These are phyloP conservation scores for Murraya koenigii DNA, from an alignment of 345 rosid species.

Conservation along the genomic window DNA sequence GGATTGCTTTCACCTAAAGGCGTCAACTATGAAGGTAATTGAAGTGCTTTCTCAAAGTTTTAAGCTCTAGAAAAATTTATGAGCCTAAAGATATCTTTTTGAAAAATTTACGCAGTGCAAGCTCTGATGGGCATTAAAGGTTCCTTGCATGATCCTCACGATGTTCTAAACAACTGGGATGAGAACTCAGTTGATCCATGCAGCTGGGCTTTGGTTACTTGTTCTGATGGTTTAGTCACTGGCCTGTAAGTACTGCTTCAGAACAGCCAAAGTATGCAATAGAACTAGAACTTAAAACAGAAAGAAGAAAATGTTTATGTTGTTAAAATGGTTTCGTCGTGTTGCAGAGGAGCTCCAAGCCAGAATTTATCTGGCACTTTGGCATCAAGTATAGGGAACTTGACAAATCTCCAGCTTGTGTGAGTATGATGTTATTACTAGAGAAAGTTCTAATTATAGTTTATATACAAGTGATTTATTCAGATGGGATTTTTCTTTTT, in stretches of 20 bases:
- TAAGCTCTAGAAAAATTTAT: not conserved
- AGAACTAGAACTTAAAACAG: not conserved
- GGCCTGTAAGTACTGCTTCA: slow-evolving; percentile 59
- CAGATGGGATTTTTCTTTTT: slow-evolving; percentile 1
- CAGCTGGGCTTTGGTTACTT: slow-evolving; percentile 73
- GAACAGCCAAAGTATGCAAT: not conserved
- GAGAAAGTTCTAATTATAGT: not conserved
- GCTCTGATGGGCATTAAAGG: slow-evolving; percentile 65
- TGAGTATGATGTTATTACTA: slow-evolving; percentile 34
- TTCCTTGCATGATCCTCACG: slow-evolving; percentile 60
- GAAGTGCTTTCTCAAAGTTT: not conserved
- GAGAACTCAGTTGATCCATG: slow-evolving; percentile 82
- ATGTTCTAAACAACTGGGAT: slow-evolving; percentile 72
- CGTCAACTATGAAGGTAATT: slow-evolving; percentile 84
- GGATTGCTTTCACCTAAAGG: slow-evolving; percentile 79
- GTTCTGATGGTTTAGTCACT: slow-evolving; percentile 63
- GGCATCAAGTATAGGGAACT: slow-evolving; percentile 65
- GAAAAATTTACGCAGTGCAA: slow-evolving; percentile 40
- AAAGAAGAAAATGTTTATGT: not conserved
- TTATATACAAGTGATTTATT: not conserved
- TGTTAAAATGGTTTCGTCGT: slow-evolving; percentile 16
- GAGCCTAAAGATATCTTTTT: not conserved
- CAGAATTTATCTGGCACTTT: slow-evolving; percentile 75
- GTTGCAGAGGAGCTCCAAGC: slow-evolving; percentile 79
- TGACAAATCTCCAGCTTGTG: slow-evolving; percentile 81